Evolutionary conservation across 2,329 filamentous ascomycete genomes (phyloP).

Genomic region (Orbilia javanica): DNA sequence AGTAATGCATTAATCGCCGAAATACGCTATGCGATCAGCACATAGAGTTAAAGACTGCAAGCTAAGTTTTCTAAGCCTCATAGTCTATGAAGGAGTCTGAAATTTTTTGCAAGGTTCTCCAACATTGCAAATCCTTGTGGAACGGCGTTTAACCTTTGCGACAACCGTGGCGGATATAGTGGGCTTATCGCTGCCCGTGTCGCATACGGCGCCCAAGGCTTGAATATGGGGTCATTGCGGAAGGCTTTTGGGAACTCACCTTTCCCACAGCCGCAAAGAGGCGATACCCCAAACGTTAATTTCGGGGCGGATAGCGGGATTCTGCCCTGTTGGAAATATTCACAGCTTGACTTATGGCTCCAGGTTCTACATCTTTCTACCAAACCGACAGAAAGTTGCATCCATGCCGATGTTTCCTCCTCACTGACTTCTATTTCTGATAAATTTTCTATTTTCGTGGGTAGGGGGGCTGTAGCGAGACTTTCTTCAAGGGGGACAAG

Average conservation of each 20-base stretch:
- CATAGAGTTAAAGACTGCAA: too few species aligned
- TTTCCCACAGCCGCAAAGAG: slow-evolving; percentile 48
- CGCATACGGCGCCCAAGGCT: not conserved
- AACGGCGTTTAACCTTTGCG: not conserved
- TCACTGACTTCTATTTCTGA: slow-evolving; percentile 72
- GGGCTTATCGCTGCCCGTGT: slow-evolving; percentile 20
- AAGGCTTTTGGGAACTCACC: slow-evolving; percentile 29
- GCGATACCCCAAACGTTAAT: not conserved
- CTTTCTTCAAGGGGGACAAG: slow-evolving; percentile 74
- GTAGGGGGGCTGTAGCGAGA: slow-evolving; percentile 67
- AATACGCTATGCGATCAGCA: too few species aligned
- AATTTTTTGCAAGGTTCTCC: not conserved
- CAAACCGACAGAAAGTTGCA: slow-evolving; percentile 24
- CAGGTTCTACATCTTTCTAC: slow-evolving; percentile 44
- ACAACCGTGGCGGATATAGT: slow-evolving; percentile 12
- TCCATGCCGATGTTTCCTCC: slow-evolving; percentile 64
- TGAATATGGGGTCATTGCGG: slow-evolving; percentile 1
- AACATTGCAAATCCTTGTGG: not conserved
- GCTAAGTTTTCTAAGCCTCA: too few species aligned
- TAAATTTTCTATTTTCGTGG: not conserved
- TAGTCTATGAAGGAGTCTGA: not conserved
- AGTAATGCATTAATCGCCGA: too few species aligned
- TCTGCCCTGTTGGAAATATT: slow-evolving; percentile 19
- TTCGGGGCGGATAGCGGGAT: slow-evolving; percentile 26
- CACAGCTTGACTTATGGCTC: slow-evolving; percentile 25